Evolutionary conservation across 352 stramenopile genomes (phyloP), one percentile per base, ranked within the genome.

Genomic region (Phytophthora niederhauseri): DNA sequence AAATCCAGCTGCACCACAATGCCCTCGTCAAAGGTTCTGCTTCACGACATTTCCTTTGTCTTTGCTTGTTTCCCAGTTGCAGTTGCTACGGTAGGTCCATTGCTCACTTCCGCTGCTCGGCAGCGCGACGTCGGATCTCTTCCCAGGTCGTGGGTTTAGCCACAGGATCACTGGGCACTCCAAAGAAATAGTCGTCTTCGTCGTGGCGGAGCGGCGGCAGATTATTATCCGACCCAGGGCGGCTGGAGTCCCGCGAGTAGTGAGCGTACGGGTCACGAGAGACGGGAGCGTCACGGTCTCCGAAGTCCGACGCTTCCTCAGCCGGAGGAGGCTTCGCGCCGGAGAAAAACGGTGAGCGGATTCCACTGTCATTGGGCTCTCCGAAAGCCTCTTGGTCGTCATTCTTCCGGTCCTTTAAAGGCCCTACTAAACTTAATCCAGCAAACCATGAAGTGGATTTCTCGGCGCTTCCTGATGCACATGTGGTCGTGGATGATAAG

Each of bases 401-500:
- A 26, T 12, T 52, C 28, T 75, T 38, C 48, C 34, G 52, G 6
- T 68, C 59, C 41, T 24, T n/a, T 30, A 30, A 6, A 30, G 26
- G 26, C 6, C 26, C 26, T 30, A 30, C 26, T 30, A 30, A 30
- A 30, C 26, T 30, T 30, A 30, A 6, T 30, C 26, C 78, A 11
- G 69, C 56, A 7, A 77, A 84, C 50, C 71, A 85, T 58, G 67
- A 86, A 55, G 87, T 99, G n/a, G 94, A 99, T 65, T 99, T 98
- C 73, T 97, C 89, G 6, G 78, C 64, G 11, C 80, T 99, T 41
- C 75, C 85, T 1, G 81, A 94, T 28, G 68, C 86, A 75, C 61
- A 84, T 75, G 58, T 95, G 71, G 78, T 94, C 66, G 75, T n/a
- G n/a, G n/a, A n/a, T n/a, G n/a, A n/a, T 53, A 93, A 97, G 34